Base-by-base conservation (phyloP, 2,329 filamentous ascomycete genomes). In the Colletotrichum sp. region DNA sequence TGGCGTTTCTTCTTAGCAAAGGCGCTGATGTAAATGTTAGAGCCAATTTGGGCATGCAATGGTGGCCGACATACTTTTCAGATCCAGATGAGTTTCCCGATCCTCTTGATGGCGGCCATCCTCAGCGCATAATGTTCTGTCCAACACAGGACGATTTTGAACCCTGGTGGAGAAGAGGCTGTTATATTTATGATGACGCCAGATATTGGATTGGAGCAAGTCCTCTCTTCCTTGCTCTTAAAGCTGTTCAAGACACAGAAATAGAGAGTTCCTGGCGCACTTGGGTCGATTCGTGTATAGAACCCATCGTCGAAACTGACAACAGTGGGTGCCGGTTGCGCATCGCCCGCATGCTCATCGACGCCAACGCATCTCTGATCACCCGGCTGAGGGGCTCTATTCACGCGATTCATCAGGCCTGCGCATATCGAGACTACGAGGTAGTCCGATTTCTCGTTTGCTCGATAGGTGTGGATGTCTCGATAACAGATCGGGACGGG, bases 41-140 rank as follows among this genome's bases (percentile, higher is more conserved):
- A 19, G 25, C 52, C 22, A 27, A 57, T 57, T 0, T 57, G 19
- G 39, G 39, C 39, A 48, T 28, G 52, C 52, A 57, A 12, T 57
- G 25, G 44, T n/a, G 39, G 19, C 8, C 22, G 13, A 57, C 19
- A 12, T n/a, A 12, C 4, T 7, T 0, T 0, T 6, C 39, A 57
- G 0, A 6, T 25, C 52, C 52, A 5, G 52, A 57, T 16, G 52
- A 25, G 13, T 16, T 15, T 0, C n/a, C 22, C 4, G 52, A 7
- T 0, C 19, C 25, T 28, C 25, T 25, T 12, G 0, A 57, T 7
- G 0, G 0, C 0, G 52, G 6, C 13, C 22, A 57, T 48, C 39
- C 39, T 1, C 39, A 44, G 39, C 39, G 39, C 0, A 0, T 44
- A 0, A 12, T 44, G 39, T 19, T 44, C 0, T 44, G 0, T 16